Base-by-base conservation (phyloP, 2,329 filamentous ascomycete species). In the Stromatinia cepivora region DNA sequence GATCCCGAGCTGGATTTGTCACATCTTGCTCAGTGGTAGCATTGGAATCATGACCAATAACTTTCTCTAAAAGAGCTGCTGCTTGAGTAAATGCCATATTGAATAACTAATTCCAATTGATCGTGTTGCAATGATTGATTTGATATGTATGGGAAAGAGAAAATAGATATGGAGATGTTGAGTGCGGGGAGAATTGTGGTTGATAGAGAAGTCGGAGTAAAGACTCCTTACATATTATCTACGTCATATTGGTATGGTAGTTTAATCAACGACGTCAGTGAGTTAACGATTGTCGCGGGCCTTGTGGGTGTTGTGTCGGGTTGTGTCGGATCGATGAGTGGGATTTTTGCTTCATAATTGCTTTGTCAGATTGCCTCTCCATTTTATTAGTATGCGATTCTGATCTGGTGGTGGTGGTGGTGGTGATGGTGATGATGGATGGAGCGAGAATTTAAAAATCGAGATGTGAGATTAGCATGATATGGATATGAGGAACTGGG, bases 11-110 rank as follows among this genome's bases (percentile, higher is more conserved):
- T n/a, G 90, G 91, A 73, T 89, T 89, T 70, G 86, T 82, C 61
- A 94, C 82, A 76, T 95, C 88, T 72, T 94, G 92, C 22, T 84
- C 81, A 0, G 87, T 91, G 66, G 85, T 82, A 25, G 88, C 84
- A 75, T 89, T 90, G 74, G 86, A 84, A 73, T 82, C 85, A 77
- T 94, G 90, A 64, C 91, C 91, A 61, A 94, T 77, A 63, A 80
- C 81, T 81, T 90, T 87, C 77, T 95, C 92, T 67, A 80, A 85
- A 69, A 85, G 78, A 70, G 86, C 87, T 61, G 92, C 92, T 80
- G 87, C 89, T 83, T 91, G 88, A 66, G 88, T 83, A 68, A 86
- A 78, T 34, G 87, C 83, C 84, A 89, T 90, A 39, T 66, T 81
- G 66, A 62, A 42, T 45, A 45, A 66, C 8, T 39, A 13, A 52